phyloP scores from a whole-genome alignment of 768 basidiomycete genomes.

The Boletus pseudo-olivaceus region DNA sequence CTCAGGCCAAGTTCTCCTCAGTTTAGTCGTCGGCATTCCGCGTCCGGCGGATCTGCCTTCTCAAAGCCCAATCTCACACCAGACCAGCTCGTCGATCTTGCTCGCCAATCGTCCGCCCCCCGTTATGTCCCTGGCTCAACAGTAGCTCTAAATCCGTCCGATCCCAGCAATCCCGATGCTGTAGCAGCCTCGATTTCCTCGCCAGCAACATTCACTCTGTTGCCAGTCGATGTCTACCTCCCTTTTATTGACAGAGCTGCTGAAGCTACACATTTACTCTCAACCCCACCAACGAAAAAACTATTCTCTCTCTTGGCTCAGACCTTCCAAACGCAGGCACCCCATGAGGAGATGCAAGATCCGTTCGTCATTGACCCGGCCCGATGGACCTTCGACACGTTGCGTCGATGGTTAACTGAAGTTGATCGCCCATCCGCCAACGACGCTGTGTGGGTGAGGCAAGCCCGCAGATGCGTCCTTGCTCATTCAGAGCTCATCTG shows the following conservation, averaged over 20 bases:
- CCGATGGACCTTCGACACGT: slow-evolving; percentile 69
- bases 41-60: slow-evolving; percentile 32
- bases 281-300: slow-evolving; percentile 60
- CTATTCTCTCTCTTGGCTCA: slow-evolving; percentile 72
- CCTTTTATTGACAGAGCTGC: slow-evolving; percentile 82
- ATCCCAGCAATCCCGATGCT: not conserved
- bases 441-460: slow-evolving; percentile 71
- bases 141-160: not conserved
- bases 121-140: slow-evolving; percentile 20
- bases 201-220: slow-evolving; percentile 66
- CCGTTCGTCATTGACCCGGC: slow-evolving; percentile 51
- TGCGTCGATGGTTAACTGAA: slow-evolving; percentile 64
- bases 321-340: slow-evolving; percentile 47
- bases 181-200: slow-evolving; percentile 16
- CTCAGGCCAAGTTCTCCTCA: slow-evolving; percentile 48
- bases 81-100: slow-evolving; percentile 74
- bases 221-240: slow-evolving; percentile 74
- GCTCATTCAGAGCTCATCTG: slow-evolving; percentile 82
- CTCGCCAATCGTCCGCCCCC: slow-evolving; percentile 53
- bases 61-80: slow-evolving; percentile 57
- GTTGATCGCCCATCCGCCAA: slow-evolving; percentile 58
- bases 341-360: slow-evolving; percentile 29
- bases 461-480: slow-evolving; percentile 71
- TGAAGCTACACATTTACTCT: slow-evolving; percentile 70
- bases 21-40: slow-evolving; percentile 28